Evolutionary conservation across 164 flowering plant genomes (phyloP), one percentile per base, ranked within the genome.

Genomic region (Piper betle): DNA sequence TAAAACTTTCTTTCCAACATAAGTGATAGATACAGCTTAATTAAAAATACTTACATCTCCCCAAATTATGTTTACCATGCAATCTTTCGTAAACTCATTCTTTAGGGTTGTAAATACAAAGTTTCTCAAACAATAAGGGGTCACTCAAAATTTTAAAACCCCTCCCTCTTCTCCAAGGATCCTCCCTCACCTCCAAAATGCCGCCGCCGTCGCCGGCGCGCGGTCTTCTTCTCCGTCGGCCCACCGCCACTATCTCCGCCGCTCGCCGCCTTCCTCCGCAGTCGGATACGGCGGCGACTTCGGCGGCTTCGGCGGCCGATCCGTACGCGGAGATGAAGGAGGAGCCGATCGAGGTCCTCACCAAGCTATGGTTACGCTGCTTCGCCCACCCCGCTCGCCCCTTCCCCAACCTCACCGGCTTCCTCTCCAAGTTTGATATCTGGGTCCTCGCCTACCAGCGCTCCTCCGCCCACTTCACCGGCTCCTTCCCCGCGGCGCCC

Each of bases 401-500:
- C 20, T 80, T 85, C 73, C 50, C 79, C 25, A 86, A 87, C 71
- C 90, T 90, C 72, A 78, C 92, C 7, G 94, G 90, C 54, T 93
- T 87, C 72, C 82, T 93, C 62, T 73, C 82, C 64, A 88, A 90
- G 64, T 78, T 88, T 72, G 97, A 93, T 64, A 77, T 93, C 68
- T 93, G 97, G 97, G 80, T 90, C 66, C 70, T 93, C 46, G 92
- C 97, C 19, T 93, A 90, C 67, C 97, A 93, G 62, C 87, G 96
- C 33, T 69, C 87, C 58, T 79, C 80, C 61, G 97, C 97, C 55
- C 82, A 90, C 46, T 72, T 71, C 53, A 82, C 90, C 46, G 94
- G 95, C 52, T 70, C 89, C 10, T 93, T 88, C 80, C 99, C 97
- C 39, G 91, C 91, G 1, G 79, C 81, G 46, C 78, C 72, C 52